Evolutionary conservation across 371 early-diverging fungal genomes (phyloP), one percentile per base, ranked within the genome.

Genomic region (Apophysomyces variabilis): DNA sequence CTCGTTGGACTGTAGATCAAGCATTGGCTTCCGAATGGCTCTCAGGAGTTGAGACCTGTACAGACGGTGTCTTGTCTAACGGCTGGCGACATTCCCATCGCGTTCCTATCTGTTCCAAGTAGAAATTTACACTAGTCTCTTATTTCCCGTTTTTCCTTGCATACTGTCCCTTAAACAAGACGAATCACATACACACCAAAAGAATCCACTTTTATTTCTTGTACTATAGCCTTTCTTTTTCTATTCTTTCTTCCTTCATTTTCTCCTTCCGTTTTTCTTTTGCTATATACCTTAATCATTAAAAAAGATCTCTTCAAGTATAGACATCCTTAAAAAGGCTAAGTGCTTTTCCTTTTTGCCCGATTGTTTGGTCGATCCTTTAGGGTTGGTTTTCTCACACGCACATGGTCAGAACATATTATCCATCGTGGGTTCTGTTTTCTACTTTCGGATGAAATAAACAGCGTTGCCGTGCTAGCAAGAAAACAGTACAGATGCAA

Each of bases 1-100:
- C 78, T 12, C 78, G 87, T 26, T 83, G 77, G 79, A 80, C 77
- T 9, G 75, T 76, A 7, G 64, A 65, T 35, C 77, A 78, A 45
- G 79, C 76, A 5, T 66, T 86, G 7, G 78, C 77, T 8, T 75
- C 78, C 4, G 68, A 68, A 4, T 86, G 87, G 87, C 66, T 85
- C 58, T 57, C 76, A 12, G 56, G 57, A 5, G 62, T 77, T 8
- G 83, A 84, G 38, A 62, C 76, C 37, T 86, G 86, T 62, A 68
- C 77, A 18, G 79, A 83, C 6, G 76, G 80, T 6, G 70, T 70
- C 8, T 68, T 81, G 0, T 71, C 74, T 16, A 77, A 78, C 50
- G 79, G 79, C 44, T 76, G 74, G 77, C 64, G 75, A 59, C 82
- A 81, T 60, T 71, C 70, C 59, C 82, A 81, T 43, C 60, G 66